Conservation (phyloP, 495 filamentous ascomycete genomes). For the Pyrenopolyporus hunteri region DNA sequence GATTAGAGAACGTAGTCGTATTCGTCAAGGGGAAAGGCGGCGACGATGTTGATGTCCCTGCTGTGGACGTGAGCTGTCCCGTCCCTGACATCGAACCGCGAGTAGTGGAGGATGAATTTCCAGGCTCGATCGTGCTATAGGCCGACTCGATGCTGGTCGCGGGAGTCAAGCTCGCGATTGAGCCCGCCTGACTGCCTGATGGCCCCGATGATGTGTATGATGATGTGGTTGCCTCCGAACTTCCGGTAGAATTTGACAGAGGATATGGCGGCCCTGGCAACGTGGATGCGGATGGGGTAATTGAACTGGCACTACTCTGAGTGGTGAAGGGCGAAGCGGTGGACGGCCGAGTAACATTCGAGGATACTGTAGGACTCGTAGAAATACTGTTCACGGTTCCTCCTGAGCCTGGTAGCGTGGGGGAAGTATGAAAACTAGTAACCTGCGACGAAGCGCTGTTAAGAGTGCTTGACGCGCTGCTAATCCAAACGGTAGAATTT, state of each 20-base stretch:
- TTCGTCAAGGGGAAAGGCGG: conserved; percentile 40
- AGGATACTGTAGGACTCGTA: not conserved
- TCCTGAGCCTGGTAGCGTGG: conserved; percentile 37
- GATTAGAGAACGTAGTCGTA: conserved; percentile 22
- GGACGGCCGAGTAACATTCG: not conserved
- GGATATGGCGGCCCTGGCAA: conserved; percentile 24
- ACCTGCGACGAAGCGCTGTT: conserved; percentile 4
- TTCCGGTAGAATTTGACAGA: conserved; percentile 22
- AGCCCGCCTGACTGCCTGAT: not conserved
- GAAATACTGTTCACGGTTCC: not conserved
- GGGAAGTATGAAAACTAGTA: conserved; percentile 23
- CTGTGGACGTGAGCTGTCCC: not conserved
- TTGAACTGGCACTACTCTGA: conserved; percentile 6
- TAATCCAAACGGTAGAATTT: not conserved
- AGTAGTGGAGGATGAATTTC: not conserved
- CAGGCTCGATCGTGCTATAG: conserved; percentile 9
- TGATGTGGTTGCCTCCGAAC: not conserved
- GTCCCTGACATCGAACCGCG: conserved; percentile 22
- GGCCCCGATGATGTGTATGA: conserved; percentile 6
- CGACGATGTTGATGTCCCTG: not conserved
- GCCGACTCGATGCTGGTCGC: conserved; percentile 17
- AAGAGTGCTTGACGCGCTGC: not conserved
- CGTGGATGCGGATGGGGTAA: not conserved
- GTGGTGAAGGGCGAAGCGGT: conserved; percentile 4
- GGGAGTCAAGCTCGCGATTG: not conserved